Evolutionary conservation across 1,284 basidiomycete species (phyloP).

Genomic region (Trichosporon ovoides): DNA sequence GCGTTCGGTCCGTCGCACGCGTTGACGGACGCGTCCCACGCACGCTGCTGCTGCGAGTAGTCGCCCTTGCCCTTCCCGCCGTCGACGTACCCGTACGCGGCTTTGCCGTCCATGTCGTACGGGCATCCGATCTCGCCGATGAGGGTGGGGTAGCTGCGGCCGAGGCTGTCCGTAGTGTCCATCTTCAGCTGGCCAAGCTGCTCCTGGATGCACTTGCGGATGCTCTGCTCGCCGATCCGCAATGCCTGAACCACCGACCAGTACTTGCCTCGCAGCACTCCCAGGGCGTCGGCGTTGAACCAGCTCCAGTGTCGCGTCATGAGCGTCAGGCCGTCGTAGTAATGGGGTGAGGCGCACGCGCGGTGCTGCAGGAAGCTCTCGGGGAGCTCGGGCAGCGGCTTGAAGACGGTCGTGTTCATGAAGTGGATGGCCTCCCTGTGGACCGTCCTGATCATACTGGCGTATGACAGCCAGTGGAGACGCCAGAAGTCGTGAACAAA

Average conservation of each 20-base stretch:
- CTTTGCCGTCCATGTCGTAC: slow-evolving; percentile 63
- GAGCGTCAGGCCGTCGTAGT: slow-evolving; percentile 81
- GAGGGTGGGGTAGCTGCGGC: slow-evolving; percentile 72
- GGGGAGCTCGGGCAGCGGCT: slow-evolving; percentile 59
- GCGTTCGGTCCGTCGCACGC: slow-evolving; percentile 78
- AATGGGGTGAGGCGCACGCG: slow-evolving; percentile 77
- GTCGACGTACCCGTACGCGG: slow-evolving; percentile 74
- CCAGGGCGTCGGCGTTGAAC: slow-evolving; percentile 72
- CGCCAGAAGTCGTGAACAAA: slow-evolving; percentile 81
- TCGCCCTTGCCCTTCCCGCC: slow-evolving; percentile 70
- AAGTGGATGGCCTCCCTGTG: slow-evolving; percentile 87
- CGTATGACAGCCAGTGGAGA: slow-evolving; percentile 66
- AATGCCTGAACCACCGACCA: slow-evolving; percentile 54
- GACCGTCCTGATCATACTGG: slow-evolving; percentile 59
- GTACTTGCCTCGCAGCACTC: slow-evolving; percentile 81
- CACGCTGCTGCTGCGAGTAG: slow-evolving; percentile 71
- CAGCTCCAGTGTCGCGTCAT: slow-evolving; percentile 83
- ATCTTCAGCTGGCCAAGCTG: slow-evolving; percentile 75
- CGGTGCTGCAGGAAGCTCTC: slow-evolving; percentile 63
- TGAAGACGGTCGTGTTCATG: slow-evolving; percentile 88
- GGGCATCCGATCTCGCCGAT: slow-evolving; percentile 96
- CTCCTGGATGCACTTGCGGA: slow-evolving; percentile 73
- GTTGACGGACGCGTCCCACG: slow-evolving; percentile 87
- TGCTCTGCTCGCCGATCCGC: slow-evolving; percentile 69
- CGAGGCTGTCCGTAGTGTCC: slow-evolving; percentile 56